phyloP scores from a whole-genome alignment of 2,329 filamentous ascomycete species.

The Aureobasidium sp. region DNA sequence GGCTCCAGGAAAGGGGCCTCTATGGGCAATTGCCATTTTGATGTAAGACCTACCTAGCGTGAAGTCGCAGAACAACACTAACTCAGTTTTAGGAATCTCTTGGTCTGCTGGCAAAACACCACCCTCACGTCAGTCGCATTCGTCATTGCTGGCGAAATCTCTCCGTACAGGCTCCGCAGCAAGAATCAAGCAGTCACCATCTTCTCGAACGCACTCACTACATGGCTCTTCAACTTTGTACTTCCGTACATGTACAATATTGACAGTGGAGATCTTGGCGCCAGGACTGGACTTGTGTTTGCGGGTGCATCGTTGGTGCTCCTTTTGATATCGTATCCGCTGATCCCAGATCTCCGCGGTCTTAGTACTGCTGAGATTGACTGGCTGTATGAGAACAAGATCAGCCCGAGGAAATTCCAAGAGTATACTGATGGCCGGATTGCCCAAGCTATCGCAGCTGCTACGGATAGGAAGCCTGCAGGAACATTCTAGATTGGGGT shows the following conservation, averaged over 20 bases:
- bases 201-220: slow-evolving; percentile 35
- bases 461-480: not conserved
- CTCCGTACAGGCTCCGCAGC: slow-evolving; percentile 38
- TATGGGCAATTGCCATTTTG: slow-evolving; percentile 7
- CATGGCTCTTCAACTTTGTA: slow-evolving; percentile 40
- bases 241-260: slow-evolving; percentile 48
- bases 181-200: slow-evolving; percentile 28
- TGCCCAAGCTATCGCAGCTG: not conserved
- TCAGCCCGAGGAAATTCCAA: not conserved
- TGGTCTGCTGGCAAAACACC: slow-evolving; percentile 32
- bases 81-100: not conserved
- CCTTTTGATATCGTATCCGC: not conserved
- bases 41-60: not conserved
- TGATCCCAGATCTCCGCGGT: not conserved
- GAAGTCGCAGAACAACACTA: not conserved
- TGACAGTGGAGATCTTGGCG: slow-evolving; percentile 36
- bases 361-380: not conserved
- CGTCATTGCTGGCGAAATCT: slow-evolving; percentile 39
- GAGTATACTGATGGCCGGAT: not conserved
- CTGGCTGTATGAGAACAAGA: not conserved
- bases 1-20: slow-evolving; percentile 35
- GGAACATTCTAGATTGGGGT: too few species aligned
- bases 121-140: slow-evolving; percentile 41
- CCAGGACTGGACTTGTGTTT: slow-evolving; percentile 34
- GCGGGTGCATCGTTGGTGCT: not conserved